Evolutionary conservation across 331 rosid species (phyloP), one percentile per base, ranked within the genome.

Genomic region (Arachis monticola): DNA sequence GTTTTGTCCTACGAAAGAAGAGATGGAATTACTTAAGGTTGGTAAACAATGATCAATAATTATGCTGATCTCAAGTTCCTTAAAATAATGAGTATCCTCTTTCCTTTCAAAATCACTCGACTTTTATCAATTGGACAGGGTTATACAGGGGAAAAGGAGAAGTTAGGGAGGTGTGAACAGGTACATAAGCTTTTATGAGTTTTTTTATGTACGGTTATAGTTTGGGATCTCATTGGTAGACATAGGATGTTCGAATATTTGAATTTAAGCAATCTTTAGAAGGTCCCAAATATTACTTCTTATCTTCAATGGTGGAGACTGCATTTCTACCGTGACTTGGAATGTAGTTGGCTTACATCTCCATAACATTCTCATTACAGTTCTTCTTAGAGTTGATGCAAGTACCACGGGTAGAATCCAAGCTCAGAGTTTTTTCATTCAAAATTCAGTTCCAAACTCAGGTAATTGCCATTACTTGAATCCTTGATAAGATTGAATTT

Each of bases 91-190:
- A 32, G 30, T 30, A 47, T 17, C 64, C 11, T 44, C 9, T 57
- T 50, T 67, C 64, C 30, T 81, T 69, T 67, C 73, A 67, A 73
- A 70, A 65, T 73, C 71, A 81, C 13, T 60, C 61, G 55, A 65
- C 83, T 60, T 75, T 17, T 79, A 73, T 78, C 53, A 73, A 67
- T 78, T 64, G 72, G 60, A 50, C 84, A 94, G 98, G 92, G 89
- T 56, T 91, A 90, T 64, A 79, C 80, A 7, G 98, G 97, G 78
- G 97, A 91, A 58, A 91, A 83, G 86, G 93, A 90, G 79, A 94
- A 88, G 84, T 78, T 91, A 55, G 99, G 99, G 77, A 91, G 87
- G 86, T 94, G 97, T 60, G 99, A 91, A 86, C 99, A 94, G 97
- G 97, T 94, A 76, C 38, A 64, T 50, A 79, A 45, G 40, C 60